Percentiles rank a stretch among this genome's conserved stretches.
Conservation (phyloP, 345 rosid species). For the Camelina laxa region DNA sequence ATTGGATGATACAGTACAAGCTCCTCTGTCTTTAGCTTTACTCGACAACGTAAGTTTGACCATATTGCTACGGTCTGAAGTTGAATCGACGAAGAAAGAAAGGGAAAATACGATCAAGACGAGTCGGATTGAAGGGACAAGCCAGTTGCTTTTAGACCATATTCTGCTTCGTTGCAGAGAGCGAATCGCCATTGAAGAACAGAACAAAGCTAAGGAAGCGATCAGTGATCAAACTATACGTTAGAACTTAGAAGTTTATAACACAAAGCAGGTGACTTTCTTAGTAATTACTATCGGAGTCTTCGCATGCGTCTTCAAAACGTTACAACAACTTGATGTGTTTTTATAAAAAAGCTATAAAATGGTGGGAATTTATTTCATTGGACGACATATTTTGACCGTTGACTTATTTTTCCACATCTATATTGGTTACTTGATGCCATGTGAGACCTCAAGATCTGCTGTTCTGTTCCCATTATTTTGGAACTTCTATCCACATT, state of each 20-base stretch:
- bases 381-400: neutral
- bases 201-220: neutral
- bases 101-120: conserved; percentile 47
- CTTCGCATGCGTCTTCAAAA: too few species aligned
- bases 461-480: conserved; percentile 5
- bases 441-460: neutral
- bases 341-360: neutral
- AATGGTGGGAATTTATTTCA: neutral
- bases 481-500: conserved; percentile 9
- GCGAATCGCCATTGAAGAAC: conserved; percentile 50
- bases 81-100: conserved; percentile 44
- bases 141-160: neutral
- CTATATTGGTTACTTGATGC: neutral
- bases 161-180: conserved; percentile 19
- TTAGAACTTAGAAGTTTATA: neutral
- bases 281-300: too few species aligned
- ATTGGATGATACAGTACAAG: conserved; percentile 49
- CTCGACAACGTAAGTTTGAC: conserved; percentile 63
- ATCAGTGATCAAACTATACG: neutral
- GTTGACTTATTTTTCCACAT: neutral
- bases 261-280: neutral
- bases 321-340: neutral
- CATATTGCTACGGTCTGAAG: conserved; percentile 44
- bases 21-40: conserved; percentile 64
- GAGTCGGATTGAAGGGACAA: conserved; percentile 47